These are phyloP conservation scores for Quillaja saponaria DNA, from an alignment of 306 rosid genomes.

Conservation along the genomic window DNA sequence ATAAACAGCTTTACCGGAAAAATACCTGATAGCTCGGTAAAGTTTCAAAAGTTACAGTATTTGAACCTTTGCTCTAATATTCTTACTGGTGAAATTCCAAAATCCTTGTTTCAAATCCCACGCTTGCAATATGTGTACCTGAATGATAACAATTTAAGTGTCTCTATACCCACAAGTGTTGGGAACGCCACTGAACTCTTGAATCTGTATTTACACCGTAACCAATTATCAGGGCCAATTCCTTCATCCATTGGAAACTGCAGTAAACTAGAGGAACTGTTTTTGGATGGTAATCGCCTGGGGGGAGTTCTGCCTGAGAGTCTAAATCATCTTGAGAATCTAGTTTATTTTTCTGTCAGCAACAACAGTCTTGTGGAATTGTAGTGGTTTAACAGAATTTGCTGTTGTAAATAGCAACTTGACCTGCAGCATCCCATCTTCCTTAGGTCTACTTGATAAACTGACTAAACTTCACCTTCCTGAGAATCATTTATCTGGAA, in stretches of 20 bases:
- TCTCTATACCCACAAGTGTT: constrained; percentile 57
- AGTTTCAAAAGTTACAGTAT: constrained; percentile 31
- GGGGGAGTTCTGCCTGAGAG: constrained; percentile 57
- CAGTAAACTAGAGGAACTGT: constrained; percentile 44
- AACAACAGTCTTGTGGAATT: constrained; percentile 55
- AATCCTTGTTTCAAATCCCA: constrained; percentile 47
- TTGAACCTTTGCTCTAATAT: constrained; percentile 40
- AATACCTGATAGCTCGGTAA: constrained; percentile 47
- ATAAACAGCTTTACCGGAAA: constrained; percentile 42
- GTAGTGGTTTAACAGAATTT: constrained; percentile 43
- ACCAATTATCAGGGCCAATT: constrained; percentile 53
- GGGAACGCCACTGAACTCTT: constrained; percentile 47
- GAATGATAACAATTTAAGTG: constrained; percentile 46
- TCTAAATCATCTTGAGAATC: constrained; percentile 47
- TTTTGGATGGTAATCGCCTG: constrained; percentile 39
- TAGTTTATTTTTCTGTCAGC: constrained; percentile 33
- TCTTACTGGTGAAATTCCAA: constrained; percentile 52
- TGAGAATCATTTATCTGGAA: constrained; percentile 57
- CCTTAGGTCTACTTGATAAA: constrained; percentile 51
- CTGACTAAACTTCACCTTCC: constrained; percentile 50
- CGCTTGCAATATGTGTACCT: constrained; percentile 34
- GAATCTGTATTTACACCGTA: constrained; percentile 33
- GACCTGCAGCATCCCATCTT: constrained; percentile 65
- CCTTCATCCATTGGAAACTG: constrained; percentile 73
- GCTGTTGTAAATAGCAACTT: constrained; percentile 41